These are phyloP conservation scores for Monarda citriodora DNA, from an alignment of 305 asterid species.

Conservation along the genomic window DNA sequence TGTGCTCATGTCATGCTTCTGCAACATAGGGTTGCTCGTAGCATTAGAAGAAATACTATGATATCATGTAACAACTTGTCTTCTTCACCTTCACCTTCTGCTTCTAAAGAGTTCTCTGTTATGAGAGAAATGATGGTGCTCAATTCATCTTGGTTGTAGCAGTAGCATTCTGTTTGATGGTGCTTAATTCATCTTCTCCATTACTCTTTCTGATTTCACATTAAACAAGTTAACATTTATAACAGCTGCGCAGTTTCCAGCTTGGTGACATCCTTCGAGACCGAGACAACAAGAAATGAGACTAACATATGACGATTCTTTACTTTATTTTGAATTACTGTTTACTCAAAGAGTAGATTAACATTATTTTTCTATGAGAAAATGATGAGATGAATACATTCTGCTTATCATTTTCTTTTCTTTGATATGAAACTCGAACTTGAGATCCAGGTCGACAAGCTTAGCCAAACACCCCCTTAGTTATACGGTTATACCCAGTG, in stretches of 20 bases:
- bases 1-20: background rate
- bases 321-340: background rate
- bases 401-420: too few relatives aligned
- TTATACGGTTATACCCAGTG: too few relatives aligned
- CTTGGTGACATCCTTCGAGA: background rate
- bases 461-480: too few relatives aligned
- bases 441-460: too few relatives aligned
- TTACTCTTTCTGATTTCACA: background rate
- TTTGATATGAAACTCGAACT: too few relatives aligned
- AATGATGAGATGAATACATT: too few relatives aligned
- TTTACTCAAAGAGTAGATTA: background rate
- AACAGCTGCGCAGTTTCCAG: background rate
- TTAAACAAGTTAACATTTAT: background rate
- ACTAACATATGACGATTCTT: background rate
- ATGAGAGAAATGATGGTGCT: background rate
- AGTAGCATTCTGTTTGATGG: background rate
- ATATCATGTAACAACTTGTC: slow-evolving; percentile 2
- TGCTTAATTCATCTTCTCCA: background rate
- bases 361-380: too few relatives aligned
- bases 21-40: slow-evolving; percentile 41
- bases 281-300: background rate
- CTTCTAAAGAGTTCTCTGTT: background rate
- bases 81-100: background rate
- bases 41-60: slow-evolving; percentile 23
- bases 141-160: background rate